Percentiles rank a stretch among this genome's conserved stretches.
These are phyloP conservation scores for Mucor mucedo DNA, from an alignment of 371 early-diverging fungal genomes.

Conservation along the genomic window DNA sequence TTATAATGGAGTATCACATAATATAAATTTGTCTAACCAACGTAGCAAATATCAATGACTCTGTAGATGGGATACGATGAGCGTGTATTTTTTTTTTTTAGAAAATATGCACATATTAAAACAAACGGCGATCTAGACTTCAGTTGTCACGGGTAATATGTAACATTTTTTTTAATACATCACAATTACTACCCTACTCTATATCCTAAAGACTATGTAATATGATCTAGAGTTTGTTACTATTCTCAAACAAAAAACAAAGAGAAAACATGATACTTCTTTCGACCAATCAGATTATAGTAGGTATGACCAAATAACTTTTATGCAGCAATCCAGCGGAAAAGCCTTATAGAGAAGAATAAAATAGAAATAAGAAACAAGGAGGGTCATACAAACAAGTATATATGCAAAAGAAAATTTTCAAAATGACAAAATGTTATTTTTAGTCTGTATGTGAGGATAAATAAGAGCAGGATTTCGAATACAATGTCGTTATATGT, in stretches of 20 bases:
- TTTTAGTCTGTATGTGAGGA: no score
- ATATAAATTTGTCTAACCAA: background rate
- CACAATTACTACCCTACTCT: background rate
- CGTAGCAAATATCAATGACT: background rate
- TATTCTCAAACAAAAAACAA: background rate
- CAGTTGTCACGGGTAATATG: background rate
- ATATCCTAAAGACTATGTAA: background rate
- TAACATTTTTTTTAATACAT: background rate
- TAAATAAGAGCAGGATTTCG: no score
- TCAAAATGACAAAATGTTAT: background rate
- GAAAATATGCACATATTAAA: background rate
- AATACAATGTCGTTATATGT: no score
- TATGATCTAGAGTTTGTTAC: constrained; percentile 6
- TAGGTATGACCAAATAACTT: background rate
- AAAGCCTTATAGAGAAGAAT: background rate
- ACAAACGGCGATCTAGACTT: background rate
- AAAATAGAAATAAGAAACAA: background rate
- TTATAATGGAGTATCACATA: background rate
- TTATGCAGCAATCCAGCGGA: background rate
- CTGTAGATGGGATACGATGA: background rate
- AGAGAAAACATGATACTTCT: background rate
- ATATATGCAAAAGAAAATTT: background rate
- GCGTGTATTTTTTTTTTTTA: background rate
- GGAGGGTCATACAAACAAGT: no score
- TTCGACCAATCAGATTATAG: background rate